phyloP scores from a whole-genome alignment of 73 alveolate genomes.

The Paramecium pentaurelia region DNA sequence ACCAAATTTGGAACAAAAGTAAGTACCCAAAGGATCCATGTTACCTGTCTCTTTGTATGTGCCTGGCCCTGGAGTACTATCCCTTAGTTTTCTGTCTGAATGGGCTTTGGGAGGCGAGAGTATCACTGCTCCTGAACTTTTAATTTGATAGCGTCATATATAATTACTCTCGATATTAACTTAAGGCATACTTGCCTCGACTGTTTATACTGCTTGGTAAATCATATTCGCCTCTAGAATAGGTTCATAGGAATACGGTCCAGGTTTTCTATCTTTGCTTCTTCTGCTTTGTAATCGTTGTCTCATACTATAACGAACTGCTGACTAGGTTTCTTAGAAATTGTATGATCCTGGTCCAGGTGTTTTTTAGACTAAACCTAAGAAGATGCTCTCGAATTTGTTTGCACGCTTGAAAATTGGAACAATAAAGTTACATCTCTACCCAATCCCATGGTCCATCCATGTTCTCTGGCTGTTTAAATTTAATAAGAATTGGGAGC shows the following conservation, averaged over 20 bases:
- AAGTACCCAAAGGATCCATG: neutral
- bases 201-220: neutral
- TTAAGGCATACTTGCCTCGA: neutral
- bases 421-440: constrained; percentile 40
- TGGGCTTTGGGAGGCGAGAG: neutral
- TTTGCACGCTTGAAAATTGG: neutral
- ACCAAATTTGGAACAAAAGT: neutral
- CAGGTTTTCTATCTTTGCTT: neutral
- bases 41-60: neutral
- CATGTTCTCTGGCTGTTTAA: neutral
- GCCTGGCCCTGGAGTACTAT: constrained; percentile 31
- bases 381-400: constrained; percentile 30
- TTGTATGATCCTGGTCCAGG: constrained; percentile 61
- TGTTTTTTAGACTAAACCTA: constrained; percentile 32
- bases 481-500: constrained; percentile 51
- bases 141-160: neutral
- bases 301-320: neutral
- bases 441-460: constrained; percentile 57
- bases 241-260: constrained; percentile 29
- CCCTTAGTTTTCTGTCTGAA: neutral
- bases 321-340: neutral
- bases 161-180: constrained; percentile 11
- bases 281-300: neutral
- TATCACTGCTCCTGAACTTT: constrained; percentile 8
- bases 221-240: constrained; percentile 3